Base-by-base conservation (phyloP, 1,284 basidiomycete species). In the Moesziomyces globuligerus region DNA sequence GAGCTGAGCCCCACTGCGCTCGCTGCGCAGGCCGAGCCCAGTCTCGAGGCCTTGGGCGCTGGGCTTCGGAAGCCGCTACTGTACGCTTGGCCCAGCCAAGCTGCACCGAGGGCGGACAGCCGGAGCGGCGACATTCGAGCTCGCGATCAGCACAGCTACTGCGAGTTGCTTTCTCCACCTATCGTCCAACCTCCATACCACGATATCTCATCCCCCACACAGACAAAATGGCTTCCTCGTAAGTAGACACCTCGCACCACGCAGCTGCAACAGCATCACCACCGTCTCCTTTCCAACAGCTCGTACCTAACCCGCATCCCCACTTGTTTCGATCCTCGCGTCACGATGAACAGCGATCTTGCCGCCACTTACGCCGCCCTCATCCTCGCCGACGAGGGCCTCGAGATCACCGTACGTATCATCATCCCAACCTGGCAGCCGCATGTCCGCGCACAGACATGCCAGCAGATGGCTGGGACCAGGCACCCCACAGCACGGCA, bases 371-470 rank as follows among this genome's bases (percentile, higher is more conserved):
- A 94, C 23, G 81, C 90, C 26, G 88, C 92, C 4, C 87, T 98
- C 42, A 79, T 93, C 20, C 93, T 94, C 11, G 93, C 98, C 41
- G 88, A 97, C 42, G 87, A 88, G 7, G 95, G 94, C 23, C 93
- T 98, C 29, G 93, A 90, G 24, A 89, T 98, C 58, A 92, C 94
- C 76, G 91, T 93, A 84, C 82, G 91, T 89, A 77, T 74, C 15
- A n/a, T n/a, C n/a, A n/a, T n/a, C n/a, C n/a, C n/a, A n/a, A n/a
- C n/a, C 17, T 2, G 18, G 39, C 34, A 44, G n/a, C 38, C 40
- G 13, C 28, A 32, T n/a, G n/a, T n/a, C n/a, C n/a, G n/a, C n/a
- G 29, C 29, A 32, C 29, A 32, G 7, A 32, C 13, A 32, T 32
- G 29, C 29, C 13, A 39, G 46, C 25, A n/a, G n/a, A 47, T 28